phyloP scores from a whole-genome alignment of 768 basidiomycete species.

The Agaricus bisporus region DNA sequence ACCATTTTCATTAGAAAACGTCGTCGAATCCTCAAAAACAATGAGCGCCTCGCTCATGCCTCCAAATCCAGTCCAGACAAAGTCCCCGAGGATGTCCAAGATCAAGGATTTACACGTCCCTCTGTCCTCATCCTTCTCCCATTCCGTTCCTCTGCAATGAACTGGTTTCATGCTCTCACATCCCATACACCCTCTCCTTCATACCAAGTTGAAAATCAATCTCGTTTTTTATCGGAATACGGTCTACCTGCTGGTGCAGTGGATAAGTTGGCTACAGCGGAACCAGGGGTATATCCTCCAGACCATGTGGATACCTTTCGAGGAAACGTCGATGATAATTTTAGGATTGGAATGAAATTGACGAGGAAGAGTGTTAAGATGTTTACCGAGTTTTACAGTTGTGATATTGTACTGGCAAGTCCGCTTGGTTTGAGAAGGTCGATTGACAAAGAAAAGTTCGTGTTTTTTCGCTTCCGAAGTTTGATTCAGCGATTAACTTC shows the following conservation, averaged over 20 bases:
- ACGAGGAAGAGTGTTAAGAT: slow-evolving; percentile 89
- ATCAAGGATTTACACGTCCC: slow-evolving; percentile 97
- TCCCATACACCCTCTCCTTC: slow-evolving; percentile 64
- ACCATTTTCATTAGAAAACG: slow-evolving; percentile 60
- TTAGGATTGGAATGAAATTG: slow-evolving; percentile 87
- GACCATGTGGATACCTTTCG: slow-evolving; percentile 93
- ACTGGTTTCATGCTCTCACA: slow-evolving; percentile 78
- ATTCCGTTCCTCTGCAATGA: slow-evolving; percentile 82
- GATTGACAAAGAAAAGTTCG: slow-evolving; percentile 92
- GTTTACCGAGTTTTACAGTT: slow-evolving; percentile 85
- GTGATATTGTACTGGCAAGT: slow-evolving; percentile 90
- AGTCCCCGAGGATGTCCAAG: slow-evolving; percentile 74
- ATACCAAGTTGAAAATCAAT: slow-evolving; percentile 84
- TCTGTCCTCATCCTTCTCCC: slow-evolving; percentile 90
- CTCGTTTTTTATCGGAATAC: slow-evolving; percentile 80
- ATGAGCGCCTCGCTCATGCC: slow-evolving; percentile 79
- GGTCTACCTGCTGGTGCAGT: slow-evolving; percentile 69
- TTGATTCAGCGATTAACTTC: not conserved
- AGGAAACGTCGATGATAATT: slow-evolving; percentile 97
- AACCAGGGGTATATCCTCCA: slow-evolving; percentile 69
- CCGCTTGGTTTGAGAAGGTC: slow-evolving; percentile 87
- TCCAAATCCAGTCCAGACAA: slow-evolving; percentile 49
- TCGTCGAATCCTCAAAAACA: slow-evolving; percentile 85
- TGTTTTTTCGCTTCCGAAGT: slow-evolving; percentile 9
- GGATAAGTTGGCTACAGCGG: slow-evolving; percentile 75